Conservation (phyloP, 176 grass and related monocot genomes). For the Aegilops longissima region DNA sequence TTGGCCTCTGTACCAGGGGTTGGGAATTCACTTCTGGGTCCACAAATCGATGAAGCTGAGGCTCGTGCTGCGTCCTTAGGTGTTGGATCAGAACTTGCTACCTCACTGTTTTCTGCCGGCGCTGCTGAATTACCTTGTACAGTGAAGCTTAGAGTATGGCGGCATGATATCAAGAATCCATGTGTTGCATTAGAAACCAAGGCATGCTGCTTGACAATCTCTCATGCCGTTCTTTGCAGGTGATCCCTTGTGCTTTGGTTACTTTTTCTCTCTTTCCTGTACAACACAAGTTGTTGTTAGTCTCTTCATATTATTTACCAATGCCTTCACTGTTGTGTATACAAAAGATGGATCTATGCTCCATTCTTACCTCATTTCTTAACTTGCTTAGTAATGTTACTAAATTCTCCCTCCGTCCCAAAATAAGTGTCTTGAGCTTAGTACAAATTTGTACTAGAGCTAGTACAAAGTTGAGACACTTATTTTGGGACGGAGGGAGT, state of each 20-base stretch:
- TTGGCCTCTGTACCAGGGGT: conserved; percentile 44
- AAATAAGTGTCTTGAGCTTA: no score
- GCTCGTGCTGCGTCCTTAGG: conserved; percentile 55
- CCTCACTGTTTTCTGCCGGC: conserved; percentile 59
- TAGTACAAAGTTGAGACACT: no score
- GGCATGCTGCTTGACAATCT: conserved; percentile 71
- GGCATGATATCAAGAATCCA: conserved; percentile 71
- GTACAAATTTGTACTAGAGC: no score
- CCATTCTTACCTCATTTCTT: background rate
- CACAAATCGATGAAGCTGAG: conserved; percentile 69
- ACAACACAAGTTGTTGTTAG: conserved; percentile 7
- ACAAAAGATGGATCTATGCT: conserved; percentile 9
- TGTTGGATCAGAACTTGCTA: conserved; percentile 64
- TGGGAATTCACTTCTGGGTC: conserved; percentile 47
- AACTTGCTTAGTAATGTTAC: conserved; percentile 9
- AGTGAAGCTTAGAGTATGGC: conserved; percentile 97
- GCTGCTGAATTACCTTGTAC: conserved; percentile 94
- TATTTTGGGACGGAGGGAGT: no score
- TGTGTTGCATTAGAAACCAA: conserved; percentile 43
- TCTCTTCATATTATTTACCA: conserved; percentile 8
- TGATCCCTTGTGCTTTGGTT: conserved; percentile 31
- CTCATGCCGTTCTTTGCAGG: conserved; percentile 99
- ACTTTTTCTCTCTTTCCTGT: conserved; percentile 19
- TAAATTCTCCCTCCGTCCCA: no score
- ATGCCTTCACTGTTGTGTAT: background rate